These are phyloP conservation scores for Hypoxylon sp. DNA, from an alignment of 2,329 filamentous ascomycete genomes.

Conservation along the genomic window DNA sequence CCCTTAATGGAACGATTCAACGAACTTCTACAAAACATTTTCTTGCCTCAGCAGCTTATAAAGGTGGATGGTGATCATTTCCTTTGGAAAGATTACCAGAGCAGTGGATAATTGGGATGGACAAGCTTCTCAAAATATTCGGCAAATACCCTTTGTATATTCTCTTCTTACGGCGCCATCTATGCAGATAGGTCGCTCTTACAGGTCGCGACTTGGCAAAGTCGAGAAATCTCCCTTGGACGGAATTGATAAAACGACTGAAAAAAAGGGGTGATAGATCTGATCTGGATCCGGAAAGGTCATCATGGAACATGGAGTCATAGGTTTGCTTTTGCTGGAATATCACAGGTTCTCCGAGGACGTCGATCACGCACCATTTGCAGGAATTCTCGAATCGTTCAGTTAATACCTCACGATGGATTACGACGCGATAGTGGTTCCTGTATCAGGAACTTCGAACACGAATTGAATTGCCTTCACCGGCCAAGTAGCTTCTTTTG, in stretches of 20 bases:
- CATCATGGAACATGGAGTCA: conserved; percentile 41
- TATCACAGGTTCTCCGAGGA: conserved; percentile 26
- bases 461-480: conserved; percentile 29
- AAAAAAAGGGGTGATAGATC: conserved; percentile 28
- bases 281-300: conserved; percentile 40
- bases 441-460: conserved; percentile 13
- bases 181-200: conserved; percentile 25
- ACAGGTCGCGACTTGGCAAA: conserved; percentile 35
- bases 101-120: conserved; percentile 38
- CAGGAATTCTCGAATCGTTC: conserved; percentile 21
- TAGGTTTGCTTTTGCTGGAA: conserved; percentile 44
- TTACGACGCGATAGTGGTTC: conserved; percentile 18
- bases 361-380: conserved; percentile 24
- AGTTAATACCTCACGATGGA: conserved; percentile 21
- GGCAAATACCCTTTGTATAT: conserved; percentile 45
- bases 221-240: conserved; percentile 36
- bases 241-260: conserved; percentile 23
- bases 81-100: conserved; percentile 38
- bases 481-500: neutral
- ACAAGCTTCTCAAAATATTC: conserved; percentile 40
- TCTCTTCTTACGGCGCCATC: conserved; percentile 37
- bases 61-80: conserved; percentile 38
- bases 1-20: conserved; percentile 25
- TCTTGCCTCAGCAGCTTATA: conserved; percentile 28
- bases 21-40: conserved; percentile 26